Evolutionary conservation across 129 eudicot genomes (phyloP).

Genomic region (Artemisia annua): DNA sequence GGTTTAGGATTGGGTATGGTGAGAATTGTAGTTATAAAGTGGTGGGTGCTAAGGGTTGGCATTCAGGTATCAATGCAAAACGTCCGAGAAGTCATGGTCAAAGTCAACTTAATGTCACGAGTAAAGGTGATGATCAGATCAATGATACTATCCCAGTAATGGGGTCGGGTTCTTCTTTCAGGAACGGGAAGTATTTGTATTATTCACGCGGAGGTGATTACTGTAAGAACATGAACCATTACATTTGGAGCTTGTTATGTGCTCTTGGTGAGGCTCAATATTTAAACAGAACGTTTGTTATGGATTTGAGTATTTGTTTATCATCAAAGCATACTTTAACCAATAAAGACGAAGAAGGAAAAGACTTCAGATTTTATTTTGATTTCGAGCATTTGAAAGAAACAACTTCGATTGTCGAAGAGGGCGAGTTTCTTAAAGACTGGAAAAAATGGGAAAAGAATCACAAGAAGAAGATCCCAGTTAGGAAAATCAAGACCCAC

Average conservation of each 20-base stretch:
- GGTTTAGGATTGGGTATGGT: conserved; percentile 65
- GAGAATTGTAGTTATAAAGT: conserved; percentile 82
- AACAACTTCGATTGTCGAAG: conserved; percentile 71
- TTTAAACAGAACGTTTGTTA: conserved; percentile 85
- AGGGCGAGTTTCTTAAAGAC: conserved; percentile 66
- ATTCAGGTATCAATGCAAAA: conserved; percentile 83
- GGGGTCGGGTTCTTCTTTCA: conserved; percentile 56
- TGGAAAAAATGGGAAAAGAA: conserved; percentile 81
- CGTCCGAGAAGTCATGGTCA: conserved; percentile 36
- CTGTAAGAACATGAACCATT: conserved; percentile 94
- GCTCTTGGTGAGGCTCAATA: conserved; percentile 93
- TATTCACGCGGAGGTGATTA: conserved; percentile 94
- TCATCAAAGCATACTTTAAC: conserved; percentile 59
- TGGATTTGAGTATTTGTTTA: conserved; percentile 85
- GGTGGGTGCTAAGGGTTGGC: conserved; percentile 78
- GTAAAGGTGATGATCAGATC: conserved; percentile 70
- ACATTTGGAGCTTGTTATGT: conserved; percentile 93
- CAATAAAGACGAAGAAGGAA: conserved; percentile 83
- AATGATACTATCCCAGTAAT: conserved; percentile 81
- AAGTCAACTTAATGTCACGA: conserved; percentile 25
- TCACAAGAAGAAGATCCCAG: conserved; percentile 63
- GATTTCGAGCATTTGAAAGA: conserved; percentile 98
- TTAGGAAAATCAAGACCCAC: conserved; percentile 60
- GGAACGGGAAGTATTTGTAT: conserved; percentile 77
- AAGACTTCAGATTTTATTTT: conserved; percentile 86